A percentile compares a stretch with the other conserved stretches of the same genome.
Evolutionary conservation across 352 stramenopile species (phyloP).

Genomic region (Phytophthora sp.): DNA sequence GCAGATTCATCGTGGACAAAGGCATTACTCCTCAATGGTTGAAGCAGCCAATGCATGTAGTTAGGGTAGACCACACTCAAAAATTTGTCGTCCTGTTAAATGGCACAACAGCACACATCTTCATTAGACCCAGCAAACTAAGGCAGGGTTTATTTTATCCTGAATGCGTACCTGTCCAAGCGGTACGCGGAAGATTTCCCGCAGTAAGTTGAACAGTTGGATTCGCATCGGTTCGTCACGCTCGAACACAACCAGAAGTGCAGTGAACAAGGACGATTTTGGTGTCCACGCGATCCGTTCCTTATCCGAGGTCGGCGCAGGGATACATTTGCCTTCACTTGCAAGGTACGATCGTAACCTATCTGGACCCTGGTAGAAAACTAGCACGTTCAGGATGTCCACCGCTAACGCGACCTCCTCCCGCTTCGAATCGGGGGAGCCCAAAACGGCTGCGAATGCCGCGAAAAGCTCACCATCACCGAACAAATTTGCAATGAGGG

Average conservation of each 20-base stretch:
- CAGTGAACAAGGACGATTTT: slow-evolving; percentile 76
- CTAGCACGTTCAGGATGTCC: slow-evolving; percentile 74
- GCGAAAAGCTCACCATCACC: slow-evolving; percentile 67
- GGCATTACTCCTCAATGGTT: slow-evolving; percentile 73
- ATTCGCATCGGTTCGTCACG: slow-evolving; percentile 64
- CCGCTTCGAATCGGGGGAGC: slow-evolving; percentile 48
- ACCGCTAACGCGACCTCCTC: slow-evolving; percentile 58
- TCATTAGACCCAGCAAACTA: neutral
- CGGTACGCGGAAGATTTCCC: slow-evolving; percentile 77
- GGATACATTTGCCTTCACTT: slow-evolving; percentile 73
- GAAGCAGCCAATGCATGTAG: slow-evolving; percentile 87
- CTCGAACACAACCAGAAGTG: slow-evolving; percentile 73
- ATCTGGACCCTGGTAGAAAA: slow-evolving; percentile 78
- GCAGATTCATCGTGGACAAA: slow-evolving; percentile 46
- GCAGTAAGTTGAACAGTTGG: slow-evolving; percentile 70
- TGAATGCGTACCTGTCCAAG: slow-evolving; percentile 56
- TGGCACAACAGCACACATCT: neutral
- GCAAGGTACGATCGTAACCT: slow-evolving; percentile 68
- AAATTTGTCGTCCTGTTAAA: slow-evolving; percentile 83
- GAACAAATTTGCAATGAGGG: slow-evolving; percentile 73
- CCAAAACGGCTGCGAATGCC: slow-evolving; percentile 56
- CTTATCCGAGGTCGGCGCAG: slow-evolving; percentile 61
- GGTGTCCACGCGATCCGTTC: slow-evolving; percentile 69
- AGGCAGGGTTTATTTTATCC: neutral
- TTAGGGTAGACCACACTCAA: slow-evolving; percentile 87